These are phyloP conservation scores for Beauveria australis DNA, from an alignment of 2,329 filamentous ascomycete species.

Conservation along the genomic window DNA sequence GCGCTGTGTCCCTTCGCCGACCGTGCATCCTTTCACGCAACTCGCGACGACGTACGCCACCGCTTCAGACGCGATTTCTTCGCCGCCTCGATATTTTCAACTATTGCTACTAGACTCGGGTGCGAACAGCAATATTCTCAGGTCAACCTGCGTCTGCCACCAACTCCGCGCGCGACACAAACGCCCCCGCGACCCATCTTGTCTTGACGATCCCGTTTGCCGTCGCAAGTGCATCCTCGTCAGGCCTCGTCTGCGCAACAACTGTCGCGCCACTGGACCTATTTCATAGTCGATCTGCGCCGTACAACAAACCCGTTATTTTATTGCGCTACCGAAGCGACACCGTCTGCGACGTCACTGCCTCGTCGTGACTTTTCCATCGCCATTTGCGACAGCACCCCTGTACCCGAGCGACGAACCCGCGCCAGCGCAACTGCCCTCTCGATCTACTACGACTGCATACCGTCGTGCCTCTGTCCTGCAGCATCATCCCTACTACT, in stretches of 20 bases:
- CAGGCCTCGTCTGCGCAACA: background rate
- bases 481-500: background rate
- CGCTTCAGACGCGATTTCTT: background rate
- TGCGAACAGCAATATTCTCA: background rate
- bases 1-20: background rate
- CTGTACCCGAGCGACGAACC: background rate
- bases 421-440: background rate
- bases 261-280: background rate
- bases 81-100: background rate
- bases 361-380: background rate
- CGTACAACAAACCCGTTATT: background rate
- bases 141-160: too few species aligned
- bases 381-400: background rate
- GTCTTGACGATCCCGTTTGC: constrained; percentile 2
- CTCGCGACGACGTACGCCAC: background rate
- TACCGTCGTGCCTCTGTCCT: background rate
- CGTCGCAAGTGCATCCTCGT: background rate
- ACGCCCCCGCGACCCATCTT: background rate
- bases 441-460: background rate
- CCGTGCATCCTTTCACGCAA: constrained; percentile 2
- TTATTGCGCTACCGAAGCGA: background rate
- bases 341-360: background rate
- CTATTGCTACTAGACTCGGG: background rate
- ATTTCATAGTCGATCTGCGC: background rate
- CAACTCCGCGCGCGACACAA: background rate